A percentile compares a stretch with the other conserved stretches of the same genome.
Evolutionary conservation across 371 early-diverging fungal species (phyloP).

Genomic region (Saksenaea vasiformis): DNA sequence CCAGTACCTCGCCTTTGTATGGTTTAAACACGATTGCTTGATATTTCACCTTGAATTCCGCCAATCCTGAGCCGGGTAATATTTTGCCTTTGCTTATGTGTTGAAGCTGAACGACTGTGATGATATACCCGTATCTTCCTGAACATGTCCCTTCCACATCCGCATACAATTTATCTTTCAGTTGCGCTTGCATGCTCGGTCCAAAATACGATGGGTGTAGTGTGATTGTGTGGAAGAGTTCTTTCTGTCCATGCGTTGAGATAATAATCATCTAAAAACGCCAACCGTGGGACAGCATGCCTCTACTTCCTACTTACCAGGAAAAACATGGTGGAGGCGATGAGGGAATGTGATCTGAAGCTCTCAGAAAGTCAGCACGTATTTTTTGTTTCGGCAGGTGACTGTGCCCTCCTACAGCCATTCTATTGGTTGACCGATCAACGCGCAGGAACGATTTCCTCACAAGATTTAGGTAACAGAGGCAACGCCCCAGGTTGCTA

Average conservation of each 20-base stretch:
- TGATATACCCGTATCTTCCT: conserved; percentile 92
- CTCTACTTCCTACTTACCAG: conserved; percentile 13
- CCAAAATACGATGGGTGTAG: conserved; percentile 94
- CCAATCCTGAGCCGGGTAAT: conserved; percentile 85
- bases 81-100: conserved; percentile 87
- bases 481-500: no score
- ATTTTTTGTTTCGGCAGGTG: no score
- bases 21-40: conserved; percentile 98
- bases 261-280: neutral
- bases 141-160: conserved; percentile 97
- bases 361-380: no score
- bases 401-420: no score
- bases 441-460: no score
- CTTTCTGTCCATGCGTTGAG: conserved; percentile 55
- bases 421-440: no score
- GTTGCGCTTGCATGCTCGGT: conserved; percentile 76
- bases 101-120: conserved; percentile 80
- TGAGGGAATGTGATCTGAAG: neutral
- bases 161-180: conserved; percentile 79
- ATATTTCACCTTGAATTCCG: conserved; percentile 94
- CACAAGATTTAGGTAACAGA: no score
- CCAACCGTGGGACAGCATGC: neutral
- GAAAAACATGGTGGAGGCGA: conserved; percentile 15
- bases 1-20: conserved; percentile 96
- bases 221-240: conserved; percentile 86